Evolutionary conservation across 2,329 filamentous ascomycete genomes (phyloP), one percentile per base, ranked within the genome.

Genomic region (Verticillium albo-atrum): DNA sequence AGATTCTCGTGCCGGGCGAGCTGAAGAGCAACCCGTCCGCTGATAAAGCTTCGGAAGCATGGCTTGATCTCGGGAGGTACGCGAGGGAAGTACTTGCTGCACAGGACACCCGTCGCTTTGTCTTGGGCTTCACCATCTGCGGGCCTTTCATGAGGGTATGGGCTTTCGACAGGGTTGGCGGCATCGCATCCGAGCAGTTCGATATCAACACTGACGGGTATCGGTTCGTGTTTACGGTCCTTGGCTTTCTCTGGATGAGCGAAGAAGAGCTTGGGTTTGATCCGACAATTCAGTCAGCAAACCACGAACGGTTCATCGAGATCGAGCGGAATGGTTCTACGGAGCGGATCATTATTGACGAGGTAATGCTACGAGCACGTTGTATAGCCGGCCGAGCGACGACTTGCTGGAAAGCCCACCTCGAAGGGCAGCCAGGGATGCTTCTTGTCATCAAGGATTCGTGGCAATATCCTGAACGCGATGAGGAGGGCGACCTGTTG

Each of bases 391-490:
- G 75, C 60, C 70, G 75, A 9, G 76, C 72, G 35, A 79, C 75
- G 25, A 79, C 71, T n/a, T 80, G 71, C 57, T 81, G 71, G 76
- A 77, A 75, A 69, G 77, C 72, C 15, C 66, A 79, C 70, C 68
- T 58, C 42, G 66, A 78, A 55, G 68, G 61, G 51, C 64, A 76
- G 42, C 60, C 63, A n/a, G 15, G 66, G 27, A 67, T 55, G 25
- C 68, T 65, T 4, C 68, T 81, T 62, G 71, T 80, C n/a, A 70
- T 81, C 58, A 82, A 81, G 62, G 74, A 79, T 61, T 78, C 71
- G 5, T 80, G 72, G 75, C 73, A 80, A 57, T 75, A 73, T 58
- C 61, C 63, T 5, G 72, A 79, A 57, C 72, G 72, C 9, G 68
- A 72, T 2, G 73, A 79, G 54, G 75, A 80, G 64, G 75, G 76